These are phyloP conservation scores for Auricularia auricula-judae DNA, from an alignment of 768 basidiomycete genomes.

Conservation along the genomic window DNA sequence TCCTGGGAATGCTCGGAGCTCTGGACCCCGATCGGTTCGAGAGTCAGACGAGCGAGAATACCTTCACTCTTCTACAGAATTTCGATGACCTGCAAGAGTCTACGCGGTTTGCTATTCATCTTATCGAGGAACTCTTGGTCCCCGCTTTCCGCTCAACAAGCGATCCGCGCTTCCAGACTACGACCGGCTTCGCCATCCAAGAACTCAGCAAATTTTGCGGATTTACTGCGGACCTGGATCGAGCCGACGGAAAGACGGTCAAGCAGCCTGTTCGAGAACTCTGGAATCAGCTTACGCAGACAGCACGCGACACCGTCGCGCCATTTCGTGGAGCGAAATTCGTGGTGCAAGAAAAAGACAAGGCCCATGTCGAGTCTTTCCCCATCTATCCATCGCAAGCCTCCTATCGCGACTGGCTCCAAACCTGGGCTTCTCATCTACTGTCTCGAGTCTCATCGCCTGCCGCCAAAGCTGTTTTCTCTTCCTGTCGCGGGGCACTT, in stretches of 20 bases:
- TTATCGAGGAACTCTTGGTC: slow-evolving; percentile 78
- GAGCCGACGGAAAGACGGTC: slow-evolving; percentile 35
- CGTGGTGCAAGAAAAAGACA: slow-evolving; percentile 33
- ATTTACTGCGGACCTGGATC: slow-evolving; percentile 62
- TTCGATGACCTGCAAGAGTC: slow-evolving; percentile 73
- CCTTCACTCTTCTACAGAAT: slow-evolving; percentile 68
- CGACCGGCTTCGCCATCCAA: slow-evolving; percentile 86
- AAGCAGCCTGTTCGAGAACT: slow-evolving; percentile 47
- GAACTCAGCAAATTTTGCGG: slow-evolving; percentile 80
- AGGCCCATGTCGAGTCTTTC: slow-evolving; percentile 26
- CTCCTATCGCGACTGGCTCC: slow-evolving; percentile 96
- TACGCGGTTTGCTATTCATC: slow-evolving; percentile 67
- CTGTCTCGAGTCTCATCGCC: slow-evolving; percentile 51
- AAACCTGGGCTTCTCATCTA: slow-evolving; percentile 75
- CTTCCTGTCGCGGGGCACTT: slow-evolving; percentile 65
- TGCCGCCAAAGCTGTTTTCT: slow-evolving; percentile 60
- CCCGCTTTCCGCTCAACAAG: slow-evolving; percentile 88
- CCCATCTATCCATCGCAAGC: slow-evolving; percentile 70
- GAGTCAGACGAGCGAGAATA: slow-evolving; percentile 41
- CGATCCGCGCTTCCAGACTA: slow-evolving; percentile 83
- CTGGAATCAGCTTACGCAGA: slow-evolving; percentile 73
- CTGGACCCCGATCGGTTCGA: slow-evolving; percentile 91
- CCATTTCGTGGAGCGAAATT: slow-evolving; percentile 70
- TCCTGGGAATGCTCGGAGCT: slow-evolving; percentile 85
- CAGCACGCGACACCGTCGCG: slow-evolving; percentile 75